Conservation (phyloP, 192 early-diverging fungal genomes). For the Gaertneriomyces sp. region DNA sequence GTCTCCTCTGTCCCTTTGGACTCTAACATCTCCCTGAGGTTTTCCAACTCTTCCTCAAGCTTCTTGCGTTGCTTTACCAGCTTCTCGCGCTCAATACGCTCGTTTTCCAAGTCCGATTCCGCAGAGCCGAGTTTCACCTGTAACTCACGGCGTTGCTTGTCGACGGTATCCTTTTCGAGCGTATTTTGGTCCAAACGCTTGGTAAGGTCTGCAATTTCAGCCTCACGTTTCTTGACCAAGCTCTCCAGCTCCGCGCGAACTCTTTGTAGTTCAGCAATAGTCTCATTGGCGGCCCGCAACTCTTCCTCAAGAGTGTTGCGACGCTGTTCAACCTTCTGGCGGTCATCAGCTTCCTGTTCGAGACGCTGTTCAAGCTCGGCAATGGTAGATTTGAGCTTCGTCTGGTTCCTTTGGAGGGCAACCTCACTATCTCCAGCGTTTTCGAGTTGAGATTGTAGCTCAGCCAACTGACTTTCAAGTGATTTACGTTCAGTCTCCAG, state of each 20-base stretch:
- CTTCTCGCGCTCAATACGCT: slow-evolving; percentile 47
- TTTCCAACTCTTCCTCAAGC: slow-evolving; percentile 45
- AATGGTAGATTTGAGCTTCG: slow-evolving; percentile 45
- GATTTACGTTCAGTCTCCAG: slow-evolving; percentile 45
- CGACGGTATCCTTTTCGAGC: slow-evolving; percentile 45
- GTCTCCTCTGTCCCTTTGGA: slow-evolving; percentile 53
- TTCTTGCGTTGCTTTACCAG: slow-evolving; percentile 48
- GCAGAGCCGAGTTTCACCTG: slow-evolving; percentile 39
- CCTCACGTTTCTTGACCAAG: slow-evolving; percentile 43
- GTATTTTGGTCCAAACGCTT: slow-evolving; percentile 36
- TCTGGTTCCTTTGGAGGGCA: slow-evolving; percentile 45
- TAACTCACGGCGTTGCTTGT: slow-evolving; percentile 48
- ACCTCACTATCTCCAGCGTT: slow-evolving; percentile 38
- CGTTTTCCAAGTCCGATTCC: slow-evolving; percentile 43
- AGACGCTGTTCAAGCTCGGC: slow-evolving; percentile 47
- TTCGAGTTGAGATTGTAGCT: slow-evolving; percentile 43
- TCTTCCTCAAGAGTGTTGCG: slow-evolving; percentile 36
- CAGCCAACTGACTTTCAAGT: slow-evolving; percentile 42
- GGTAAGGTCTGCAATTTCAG: slow-evolving; percentile 38
- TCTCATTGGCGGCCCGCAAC: slow-evolving; percentile 29
- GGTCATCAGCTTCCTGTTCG: slow-evolving; percentile 43
- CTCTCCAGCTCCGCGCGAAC: slow-evolving; percentile 41
- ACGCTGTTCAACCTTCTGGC: slow-evolving; percentile 36
- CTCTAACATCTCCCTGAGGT: slow-evolving; percentile 42
- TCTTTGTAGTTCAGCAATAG: slow-evolving; percentile 38